Evolutionary conservation across 2,329 filamentous ascomycete species (phyloP), one percentile per base, ranked within the genome.

Genomic region (Colletotrichum camelliae): DNA sequence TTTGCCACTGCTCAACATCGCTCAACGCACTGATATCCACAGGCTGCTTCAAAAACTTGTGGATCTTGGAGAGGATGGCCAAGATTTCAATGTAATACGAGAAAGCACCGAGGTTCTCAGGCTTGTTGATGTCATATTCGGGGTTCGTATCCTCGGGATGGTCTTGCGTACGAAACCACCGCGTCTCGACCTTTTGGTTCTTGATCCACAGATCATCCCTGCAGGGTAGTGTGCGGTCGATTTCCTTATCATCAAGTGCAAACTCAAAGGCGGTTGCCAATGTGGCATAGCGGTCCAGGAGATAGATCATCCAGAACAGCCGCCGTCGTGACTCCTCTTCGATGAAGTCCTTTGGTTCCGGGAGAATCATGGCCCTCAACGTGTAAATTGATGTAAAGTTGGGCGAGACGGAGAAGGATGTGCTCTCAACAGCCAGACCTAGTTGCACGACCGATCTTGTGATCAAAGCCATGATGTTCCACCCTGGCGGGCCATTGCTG

Each of bases 261-360:
- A 98, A 98, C 79, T 98, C 95, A 79, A 98, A 98, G 0, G 96
- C 95, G 0, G 96, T 98, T 1, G 95, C 94, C 72, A 98, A 93
- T 1, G 96, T 98, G 1, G 95, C 95, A 81, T 98, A 98, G 66
- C 96, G 91, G 82, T 98, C 96, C 7, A 98, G 89, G 15, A 98
- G 86, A 81, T 98, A 98, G 13, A 98, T 93, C 93, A 97, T 96
- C 96, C 96, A 98, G 83, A 98, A 98, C 1, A 98, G 87, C 31
- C 96, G 89, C 33, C 96, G 90, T 33, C 96, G 89, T 57, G 94
- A 94, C 83, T 98, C 96, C 77, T 98, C 96, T 82, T 98, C 96
- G 72, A 98, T 94, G 84, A 96, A 98, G 77, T 95, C 94, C 67
- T 92, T 93, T 0, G 96, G 91, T 76, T 98, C 95, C 0, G 95